Percentiles rank a stretch among this genome's conserved stretches.
Conservation (phyloP, 1,284 basidiomycete genomes). For the Ganoderma sinense region DNA sequence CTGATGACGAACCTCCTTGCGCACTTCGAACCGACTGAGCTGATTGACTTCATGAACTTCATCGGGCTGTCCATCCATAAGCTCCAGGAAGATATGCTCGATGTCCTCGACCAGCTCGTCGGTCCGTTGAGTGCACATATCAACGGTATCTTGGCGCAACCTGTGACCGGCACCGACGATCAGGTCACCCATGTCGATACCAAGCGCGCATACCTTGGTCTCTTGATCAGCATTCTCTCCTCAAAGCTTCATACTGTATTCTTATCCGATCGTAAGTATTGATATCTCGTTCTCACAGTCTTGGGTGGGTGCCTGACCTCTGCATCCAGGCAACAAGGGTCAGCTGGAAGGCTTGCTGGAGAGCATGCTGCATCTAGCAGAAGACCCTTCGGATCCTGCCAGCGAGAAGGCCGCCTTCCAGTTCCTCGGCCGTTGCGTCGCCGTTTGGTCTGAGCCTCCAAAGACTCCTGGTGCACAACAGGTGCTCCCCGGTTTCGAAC, state of each 20-base stretch:
- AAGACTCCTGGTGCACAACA: slow-evolving; percentile 52
- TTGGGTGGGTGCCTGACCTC: background rate
- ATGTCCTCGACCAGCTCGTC: slow-evolving; percentile 91
- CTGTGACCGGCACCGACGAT: slow-evolving; percentile 92
- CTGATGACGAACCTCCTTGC: slow-evolving; percentile 90
- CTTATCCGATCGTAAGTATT: slow-evolving; percentile 80
- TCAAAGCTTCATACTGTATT: slow-evolving; percentile 87
- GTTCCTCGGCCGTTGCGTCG: slow-evolving; percentile 82
- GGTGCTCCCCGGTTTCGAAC: slow-evolving; percentile 89
- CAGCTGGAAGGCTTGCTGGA: slow-evolving; percentile 77
- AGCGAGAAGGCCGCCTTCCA: slow-evolving; percentile 86
- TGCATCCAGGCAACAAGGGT: slow-evolving; percentile 75
- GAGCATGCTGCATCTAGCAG: slow-evolving; percentile 80
- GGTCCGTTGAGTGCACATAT: slow-evolving; percentile 89
- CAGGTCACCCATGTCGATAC: slow-evolving; percentile 85
- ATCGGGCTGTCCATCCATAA: slow-evolving; percentile 92
- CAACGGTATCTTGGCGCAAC: slow-evolving; percentile 81
- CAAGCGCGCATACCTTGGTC: slow-evolving; percentile 88
- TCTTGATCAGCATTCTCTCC: slow-evolving; percentile 86
- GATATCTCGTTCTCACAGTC: background rate
- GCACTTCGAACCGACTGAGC: slow-evolving; percentile 91
- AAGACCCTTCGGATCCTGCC: slow-evolving; percentile 75
- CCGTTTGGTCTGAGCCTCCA: slow-evolving; percentile 77
- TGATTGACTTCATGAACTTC: slow-evolving; percentile 97
- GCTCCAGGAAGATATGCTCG: slow-evolving; percentile 85